These are phyloP conservation scores for Dipodascus albidus DNA, from an alignment of 805 yeast species.

Conservation along the genomic window DNA sequence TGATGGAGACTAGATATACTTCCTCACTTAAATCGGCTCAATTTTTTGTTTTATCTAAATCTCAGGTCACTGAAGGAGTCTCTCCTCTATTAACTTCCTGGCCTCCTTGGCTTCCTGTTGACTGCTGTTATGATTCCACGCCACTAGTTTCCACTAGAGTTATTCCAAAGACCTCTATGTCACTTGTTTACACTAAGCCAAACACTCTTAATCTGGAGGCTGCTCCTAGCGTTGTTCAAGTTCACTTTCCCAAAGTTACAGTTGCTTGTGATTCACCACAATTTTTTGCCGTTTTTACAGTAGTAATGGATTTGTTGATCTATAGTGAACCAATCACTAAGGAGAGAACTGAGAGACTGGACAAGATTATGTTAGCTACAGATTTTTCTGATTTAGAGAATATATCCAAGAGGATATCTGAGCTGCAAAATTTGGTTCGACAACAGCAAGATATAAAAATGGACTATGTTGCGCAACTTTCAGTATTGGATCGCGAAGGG, in stretches of 20 bases:
- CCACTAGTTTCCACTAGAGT: conserved; percentile 28
- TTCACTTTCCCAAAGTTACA: conserved; percentile 60
- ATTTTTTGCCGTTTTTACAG: conserved; percentile 53
- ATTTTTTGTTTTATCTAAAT: conserved; percentile 52
- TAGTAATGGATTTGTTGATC: conserved; percentile 51
- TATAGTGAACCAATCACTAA: conserved; percentile 65
- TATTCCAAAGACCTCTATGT: conserved; percentile 51
- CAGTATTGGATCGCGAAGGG: neutral
- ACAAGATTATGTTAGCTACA: conserved; percentile 55
- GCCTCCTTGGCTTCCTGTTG: conserved; percentile 88
- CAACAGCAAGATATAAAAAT: conserved; percentile 27
- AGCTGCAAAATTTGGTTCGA: conserved; percentile 30
- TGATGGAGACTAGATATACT: conserved; percentile 59
- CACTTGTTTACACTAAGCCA: conserved; percentile 46
- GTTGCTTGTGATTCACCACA: conserved; percentile 64
- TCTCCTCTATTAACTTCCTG: conserved; percentile 43
- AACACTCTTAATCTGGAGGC: conserved; percentile 25
- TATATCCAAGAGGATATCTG: conserved; percentile 35
- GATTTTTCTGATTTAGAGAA: conserved; percentile 52
- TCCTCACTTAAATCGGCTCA: conserved; percentile 58
- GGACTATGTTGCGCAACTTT: neutral
- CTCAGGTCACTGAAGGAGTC: conserved; percentile 32
- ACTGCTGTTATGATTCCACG: conserved; percentile 46
- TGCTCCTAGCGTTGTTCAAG: conserved; percentile 35
- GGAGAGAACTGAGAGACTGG: conserved; percentile 44